These are phyloP conservation scores for Emmonsiellopsis sp. DNA, from an alignment of 2,329 filamentous ascomycete species.

Conservation along the genomic window DNA sequence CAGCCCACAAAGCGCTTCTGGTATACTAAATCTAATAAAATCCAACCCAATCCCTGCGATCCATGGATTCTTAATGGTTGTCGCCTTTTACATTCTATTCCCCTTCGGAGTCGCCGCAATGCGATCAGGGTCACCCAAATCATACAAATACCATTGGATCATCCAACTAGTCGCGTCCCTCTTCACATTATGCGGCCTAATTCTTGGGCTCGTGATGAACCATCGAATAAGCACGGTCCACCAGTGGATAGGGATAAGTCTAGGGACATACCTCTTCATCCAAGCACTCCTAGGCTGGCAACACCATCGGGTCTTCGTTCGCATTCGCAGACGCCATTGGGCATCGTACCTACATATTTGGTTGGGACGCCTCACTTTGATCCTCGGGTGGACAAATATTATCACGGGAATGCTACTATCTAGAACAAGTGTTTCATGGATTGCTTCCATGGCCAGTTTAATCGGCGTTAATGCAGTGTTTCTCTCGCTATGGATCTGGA, in stretches of 20 bases:
- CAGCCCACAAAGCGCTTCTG: background rate
- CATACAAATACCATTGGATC: background rate
- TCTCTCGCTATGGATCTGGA: background rate
- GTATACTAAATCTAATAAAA: background rate
- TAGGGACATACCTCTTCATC: background rate
- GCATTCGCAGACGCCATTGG: background rate
- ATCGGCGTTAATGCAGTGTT: background rate
- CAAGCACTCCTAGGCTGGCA: background rate
- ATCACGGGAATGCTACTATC: background rate
- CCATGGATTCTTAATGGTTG: background rate
- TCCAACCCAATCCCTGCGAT: background rate
- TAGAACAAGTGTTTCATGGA: background rate
- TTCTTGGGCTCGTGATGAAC: background rate
- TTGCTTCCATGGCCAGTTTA: background rate
- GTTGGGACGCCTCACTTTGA: background rate
- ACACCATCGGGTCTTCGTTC: slow-evolving; percentile 1
- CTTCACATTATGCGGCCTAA: background rate
- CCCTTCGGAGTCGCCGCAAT: background rate
- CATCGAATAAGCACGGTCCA: background rate
- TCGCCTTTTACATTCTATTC: slow-evolving; percentile 1
- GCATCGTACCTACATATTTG: background rate
- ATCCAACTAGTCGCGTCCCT: background rate
- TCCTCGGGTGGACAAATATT: background rate
- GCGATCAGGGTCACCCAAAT: background rate
- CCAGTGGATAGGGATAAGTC: background rate